phyloP scores from a whole-genome alignment of 2,329 filamentous ascomycete genomes.

The Scedosporium aurantiacum region DNA sequence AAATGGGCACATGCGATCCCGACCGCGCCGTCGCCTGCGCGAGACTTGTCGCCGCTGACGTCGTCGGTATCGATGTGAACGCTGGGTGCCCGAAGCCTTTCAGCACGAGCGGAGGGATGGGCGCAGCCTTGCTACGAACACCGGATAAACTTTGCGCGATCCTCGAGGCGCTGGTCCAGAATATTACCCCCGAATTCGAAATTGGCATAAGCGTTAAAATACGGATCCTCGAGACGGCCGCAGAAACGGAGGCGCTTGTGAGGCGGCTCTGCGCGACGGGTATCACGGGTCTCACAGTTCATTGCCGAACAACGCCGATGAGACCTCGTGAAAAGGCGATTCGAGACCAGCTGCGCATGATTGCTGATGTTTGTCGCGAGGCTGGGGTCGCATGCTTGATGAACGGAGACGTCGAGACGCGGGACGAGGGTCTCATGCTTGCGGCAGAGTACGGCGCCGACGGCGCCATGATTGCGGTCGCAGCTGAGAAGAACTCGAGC shows the following conservation, averaged over 20 bases:
- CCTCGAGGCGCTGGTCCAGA: constrained; percentile 66
- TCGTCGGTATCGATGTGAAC: constrained; percentile 92
- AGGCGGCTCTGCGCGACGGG: constrained; percentile 71
- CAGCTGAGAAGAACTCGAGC: constrained; percentile 83
- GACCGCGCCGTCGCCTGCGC: constrained; percentile 76
- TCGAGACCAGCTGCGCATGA: constrained; percentile 73
- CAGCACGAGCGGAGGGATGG: constrained; percentile 89
- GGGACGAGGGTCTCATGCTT: constrained; percentile 61
- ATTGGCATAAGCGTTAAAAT: constrained; percentile 98
- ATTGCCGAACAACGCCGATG: constrained; percentile 96
- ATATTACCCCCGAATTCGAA: constrained; percentile 65
- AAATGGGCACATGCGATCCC: constrained; percentile 80
- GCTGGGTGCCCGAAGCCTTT: constrained; percentile 98
- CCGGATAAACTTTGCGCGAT: constrained; percentile 79
- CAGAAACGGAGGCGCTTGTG: constrained; percentile 68
- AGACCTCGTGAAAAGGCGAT: constrained; percentile 80
- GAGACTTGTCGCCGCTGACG: constrained; percentile 71
- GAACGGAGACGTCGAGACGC: constrained; percentile 80
- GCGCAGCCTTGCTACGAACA: constrained; percentile 74
- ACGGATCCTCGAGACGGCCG: constrained; percentile 66
- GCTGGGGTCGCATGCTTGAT: constrained; percentile 86
- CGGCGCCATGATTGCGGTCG: constrained; percentile 92
- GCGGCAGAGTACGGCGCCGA: constrained; percentile 75
- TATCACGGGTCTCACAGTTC: constrained; percentile 83
- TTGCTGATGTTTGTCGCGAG: constrained; percentile 68